Evolutionary conservation across 768 basidiomycete species (phyloP).

Genomic region (Leccinellum rugosiceps): DNA sequence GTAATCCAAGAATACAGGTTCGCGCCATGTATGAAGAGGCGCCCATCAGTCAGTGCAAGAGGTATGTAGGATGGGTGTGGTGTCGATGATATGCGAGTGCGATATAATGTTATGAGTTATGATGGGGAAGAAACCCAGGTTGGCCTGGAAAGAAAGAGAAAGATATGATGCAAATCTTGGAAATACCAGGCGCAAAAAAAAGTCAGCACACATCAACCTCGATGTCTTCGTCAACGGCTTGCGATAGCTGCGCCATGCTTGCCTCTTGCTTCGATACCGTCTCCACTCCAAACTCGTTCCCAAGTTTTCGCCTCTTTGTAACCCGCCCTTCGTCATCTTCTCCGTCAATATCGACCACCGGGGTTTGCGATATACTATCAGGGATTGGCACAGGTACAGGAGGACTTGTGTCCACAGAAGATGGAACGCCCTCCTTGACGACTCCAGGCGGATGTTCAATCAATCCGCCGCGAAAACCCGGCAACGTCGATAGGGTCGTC

Average conservation of each 20-base stretch:
- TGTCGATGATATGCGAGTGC: conserved; percentile 18
- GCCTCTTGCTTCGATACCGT: background rate
- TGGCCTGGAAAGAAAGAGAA: conserved; percentile 5
- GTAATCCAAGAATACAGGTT: conserved; percentile 22
- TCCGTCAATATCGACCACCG: conserved; percentile 60
- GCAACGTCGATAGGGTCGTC: background rate
- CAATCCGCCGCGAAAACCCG: conserved; percentile 12
- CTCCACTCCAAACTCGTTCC: conserved; percentile 3
- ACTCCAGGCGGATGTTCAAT: conserved; percentile 3
- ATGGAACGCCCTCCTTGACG: conserved; percentile 19
- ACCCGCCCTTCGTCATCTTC: conserved; percentile 53
- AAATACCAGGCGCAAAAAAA: background rate
- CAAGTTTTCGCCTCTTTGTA: conserved; percentile 50
- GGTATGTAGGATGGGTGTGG: conserved; percentile 19
- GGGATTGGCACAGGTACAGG: conserved; percentile 34
- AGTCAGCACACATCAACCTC: conserved; percentile 29
- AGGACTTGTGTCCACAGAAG: conserved; percentile 18
- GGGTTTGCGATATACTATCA: conserved; percentile 34
- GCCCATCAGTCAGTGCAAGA: conserved; percentile 13
- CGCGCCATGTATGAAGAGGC: conserved; percentile 2
- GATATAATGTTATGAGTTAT: conserved; percentile 9
- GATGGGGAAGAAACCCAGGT: background rate
- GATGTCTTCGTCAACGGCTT: conserved; percentile 26
- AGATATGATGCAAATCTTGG: background rate
- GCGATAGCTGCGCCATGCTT: conserved; percentile 3